Percentiles rank a stretch among this genome's conserved stretches.
Evolutionary conservation across 768 basidiomycete species (phyloP).

Genomic region (Boletus rufocinnamomeus): DNA sequence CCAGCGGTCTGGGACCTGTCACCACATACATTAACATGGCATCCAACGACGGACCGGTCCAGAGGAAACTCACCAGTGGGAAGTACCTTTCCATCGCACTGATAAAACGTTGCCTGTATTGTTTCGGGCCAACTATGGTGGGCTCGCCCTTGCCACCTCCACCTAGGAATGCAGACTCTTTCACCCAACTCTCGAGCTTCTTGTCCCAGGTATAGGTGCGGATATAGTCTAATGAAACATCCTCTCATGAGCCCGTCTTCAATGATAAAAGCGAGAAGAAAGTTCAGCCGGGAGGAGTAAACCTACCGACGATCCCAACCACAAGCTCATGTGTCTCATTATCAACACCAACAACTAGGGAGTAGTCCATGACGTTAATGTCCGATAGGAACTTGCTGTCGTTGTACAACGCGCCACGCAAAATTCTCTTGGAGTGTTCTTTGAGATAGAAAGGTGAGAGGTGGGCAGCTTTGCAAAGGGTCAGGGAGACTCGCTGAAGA

Average conservation of each 20-base stretch:
- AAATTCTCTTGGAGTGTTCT: conserved; percentile 93
- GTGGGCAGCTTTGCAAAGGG: conserved; percentile 63
- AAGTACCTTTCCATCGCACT: conserved; percentile 91
- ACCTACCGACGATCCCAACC: conserved; percentile 92
- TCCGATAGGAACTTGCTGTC: conserved; percentile 95
- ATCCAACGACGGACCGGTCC: neutral
- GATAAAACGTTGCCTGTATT: conserved; percentile 86
- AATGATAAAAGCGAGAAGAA: neutral
- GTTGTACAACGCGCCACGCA: conserved; percentile 88
- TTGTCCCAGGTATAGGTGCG: conserved; percentile 99
- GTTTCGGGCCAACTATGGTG: conserved; percentile 94
- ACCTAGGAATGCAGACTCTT: conserved; percentile 90
- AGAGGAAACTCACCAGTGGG: conserved; percentile 59
- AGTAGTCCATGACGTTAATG: conserved; percentile 98
- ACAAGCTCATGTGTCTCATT: conserved; percentile 86
- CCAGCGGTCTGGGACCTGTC: conserved; percentile 85
- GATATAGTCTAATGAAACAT: conserved; percentile 69
- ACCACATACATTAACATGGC: conserved; percentile 3
- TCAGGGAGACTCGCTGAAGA: conserved; percentile 3
- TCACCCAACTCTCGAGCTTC: conserved; percentile 97
- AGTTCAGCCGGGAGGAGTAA: neutral
- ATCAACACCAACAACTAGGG: conserved; percentile 94
- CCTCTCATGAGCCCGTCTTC: conserved; percentile 4
- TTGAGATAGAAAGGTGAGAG: conserved; percentile 89
- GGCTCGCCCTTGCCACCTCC: conserved; percentile 85